These are phyloP conservation scores for Mycocentrospora acerina DNA, from an alignment of 2,329 filamentous ascomycete genomes.

Conservation along the genomic window DNA sequence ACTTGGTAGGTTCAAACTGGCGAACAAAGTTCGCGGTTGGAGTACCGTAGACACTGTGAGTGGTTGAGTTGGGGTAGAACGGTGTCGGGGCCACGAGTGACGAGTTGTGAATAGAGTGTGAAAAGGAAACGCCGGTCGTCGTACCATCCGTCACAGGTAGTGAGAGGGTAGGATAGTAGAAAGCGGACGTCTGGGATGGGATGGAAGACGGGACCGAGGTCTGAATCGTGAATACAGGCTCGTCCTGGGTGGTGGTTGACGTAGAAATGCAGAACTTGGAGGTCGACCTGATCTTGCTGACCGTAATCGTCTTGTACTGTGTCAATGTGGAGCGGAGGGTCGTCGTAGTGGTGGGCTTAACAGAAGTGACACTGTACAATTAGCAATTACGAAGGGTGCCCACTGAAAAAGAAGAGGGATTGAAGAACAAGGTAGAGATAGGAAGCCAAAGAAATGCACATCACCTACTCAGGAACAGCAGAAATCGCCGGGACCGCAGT, in stretches of 20 bases:
- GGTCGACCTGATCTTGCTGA: background rate
- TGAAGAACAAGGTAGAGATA: too few relatives aligned
- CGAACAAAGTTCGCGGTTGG: conserved; percentile 11
- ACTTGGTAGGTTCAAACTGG: too few relatives aligned
- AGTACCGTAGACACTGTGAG: conserved; percentile 3
- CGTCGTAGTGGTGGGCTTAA: conserved; percentile 14
- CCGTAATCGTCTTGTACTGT: conserved; percentile 11
- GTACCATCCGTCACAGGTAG: conserved; percentile 8
- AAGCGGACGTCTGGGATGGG: background rate
- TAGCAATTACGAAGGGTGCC: background rate
- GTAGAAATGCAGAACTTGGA: background rate
- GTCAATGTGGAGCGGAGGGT: conserved; percentile 17
- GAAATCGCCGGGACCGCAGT: background rate
- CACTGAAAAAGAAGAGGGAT: background rate
- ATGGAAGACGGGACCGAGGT: conserved; percentile 2
- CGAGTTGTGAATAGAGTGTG: conserved; percentile 6
- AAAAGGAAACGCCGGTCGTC: conserved; percentile 6
- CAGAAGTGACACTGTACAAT: conserved; percentile 2
- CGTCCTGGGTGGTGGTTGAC: background rate
- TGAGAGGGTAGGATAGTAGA: conserved; percentile 3
- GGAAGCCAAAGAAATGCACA: too few relatives aligned
- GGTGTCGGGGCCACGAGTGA: conserved; percentile 3
- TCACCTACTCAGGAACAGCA: conserved; percentile 1
- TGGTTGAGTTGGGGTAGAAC: conserved; percentile 11
- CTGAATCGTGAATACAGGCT: conserved; percentile 5